A percentile compares a stretch with the other conserved stretches of the same genome.
These are phyloP conservation scores for Dendrobium huoshanense DNA, from an alignment of 106 monocot species.

Conservation along the genomic window DNA sequence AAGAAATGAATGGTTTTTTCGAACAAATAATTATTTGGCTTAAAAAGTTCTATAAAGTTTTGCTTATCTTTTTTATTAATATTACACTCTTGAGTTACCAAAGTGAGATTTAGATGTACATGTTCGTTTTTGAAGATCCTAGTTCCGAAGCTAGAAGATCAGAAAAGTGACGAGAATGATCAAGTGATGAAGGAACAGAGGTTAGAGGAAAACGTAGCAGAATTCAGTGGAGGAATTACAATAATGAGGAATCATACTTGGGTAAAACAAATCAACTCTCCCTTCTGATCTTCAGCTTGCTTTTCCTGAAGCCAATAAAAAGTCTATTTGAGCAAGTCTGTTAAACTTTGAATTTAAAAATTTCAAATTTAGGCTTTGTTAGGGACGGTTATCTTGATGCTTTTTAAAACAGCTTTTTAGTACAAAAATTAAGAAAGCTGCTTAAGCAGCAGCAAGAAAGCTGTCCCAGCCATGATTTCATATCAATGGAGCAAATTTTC, in stretches of 20 bases:
- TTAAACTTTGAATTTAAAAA: too few species aligned
- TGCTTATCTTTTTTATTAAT: neutral
- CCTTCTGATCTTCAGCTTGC: neutral
- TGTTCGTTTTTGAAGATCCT: neutral
- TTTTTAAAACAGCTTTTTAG: too few species aligned
- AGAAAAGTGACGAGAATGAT: neutral
- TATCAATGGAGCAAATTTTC: too few species aligned
- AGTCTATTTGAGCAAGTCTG: too few species aligned
- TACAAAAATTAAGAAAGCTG: too few species aligned
- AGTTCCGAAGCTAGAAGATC: neutral
- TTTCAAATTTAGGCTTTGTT: too few species aligned
- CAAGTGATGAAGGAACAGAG: neutral
- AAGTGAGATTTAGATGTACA: neutral
- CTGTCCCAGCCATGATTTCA: too few species aligned
- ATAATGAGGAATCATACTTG: neutral
- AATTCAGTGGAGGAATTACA: neutral
- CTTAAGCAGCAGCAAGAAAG: too few species aligned
- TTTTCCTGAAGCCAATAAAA: neutral
- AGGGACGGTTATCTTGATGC: too few species aligned
- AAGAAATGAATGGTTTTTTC: neutral
- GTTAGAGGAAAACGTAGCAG: neutral
- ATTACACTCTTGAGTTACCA: too few species aligned
- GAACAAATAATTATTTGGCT: neutral
- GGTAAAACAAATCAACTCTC: constrained; percentile 4
- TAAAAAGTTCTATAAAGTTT: neutral